Conservation (phyloP, 2,329 filamentous ascomycete genomes). For the Fusarium buxicola region DNA sequence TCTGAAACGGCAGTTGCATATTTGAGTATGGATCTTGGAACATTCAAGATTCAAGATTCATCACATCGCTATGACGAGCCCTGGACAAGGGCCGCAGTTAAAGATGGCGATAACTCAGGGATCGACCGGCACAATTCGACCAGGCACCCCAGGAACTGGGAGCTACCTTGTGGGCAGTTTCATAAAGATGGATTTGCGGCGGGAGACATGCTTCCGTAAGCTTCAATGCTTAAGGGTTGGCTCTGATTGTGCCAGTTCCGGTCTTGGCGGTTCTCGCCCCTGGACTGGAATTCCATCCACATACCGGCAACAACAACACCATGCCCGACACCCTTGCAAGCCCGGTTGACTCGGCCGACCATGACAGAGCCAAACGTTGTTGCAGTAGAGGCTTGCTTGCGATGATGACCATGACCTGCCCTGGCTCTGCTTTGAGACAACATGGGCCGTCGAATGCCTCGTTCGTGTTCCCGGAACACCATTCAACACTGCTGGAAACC, state of each 20-base stretch:
- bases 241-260: neutral
- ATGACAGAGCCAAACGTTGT: conserved; percentile 9
- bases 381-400: conserved; percentile 2
- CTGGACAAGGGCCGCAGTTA: neutral
- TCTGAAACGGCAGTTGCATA: neutral
- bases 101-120: no score
- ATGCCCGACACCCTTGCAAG: conserved; percentile 3
- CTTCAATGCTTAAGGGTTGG: neutral
- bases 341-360: conserved; percentile 22
- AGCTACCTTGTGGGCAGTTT: neutral
- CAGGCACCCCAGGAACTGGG: neutral
- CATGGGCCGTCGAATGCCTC: neutral
- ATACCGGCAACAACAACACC: conserved; percentile 5
- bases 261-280: conserved; percentile 30
- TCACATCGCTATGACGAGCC: neutral
- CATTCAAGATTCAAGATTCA: neutral
- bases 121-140: neutral
- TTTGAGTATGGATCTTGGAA: neutral
- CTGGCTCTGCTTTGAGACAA: conserved; percentile 5
- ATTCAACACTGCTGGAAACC: neutral
- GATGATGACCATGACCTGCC: conserved; percentile 10
- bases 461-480: neutral
- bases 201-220: neutral
- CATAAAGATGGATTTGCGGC: neutral
- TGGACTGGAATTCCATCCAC: conserved; percentile 27